Conservation (phyloP, 768 basidiomycete genomes). For the Tephrocybe sp. region DNA sequence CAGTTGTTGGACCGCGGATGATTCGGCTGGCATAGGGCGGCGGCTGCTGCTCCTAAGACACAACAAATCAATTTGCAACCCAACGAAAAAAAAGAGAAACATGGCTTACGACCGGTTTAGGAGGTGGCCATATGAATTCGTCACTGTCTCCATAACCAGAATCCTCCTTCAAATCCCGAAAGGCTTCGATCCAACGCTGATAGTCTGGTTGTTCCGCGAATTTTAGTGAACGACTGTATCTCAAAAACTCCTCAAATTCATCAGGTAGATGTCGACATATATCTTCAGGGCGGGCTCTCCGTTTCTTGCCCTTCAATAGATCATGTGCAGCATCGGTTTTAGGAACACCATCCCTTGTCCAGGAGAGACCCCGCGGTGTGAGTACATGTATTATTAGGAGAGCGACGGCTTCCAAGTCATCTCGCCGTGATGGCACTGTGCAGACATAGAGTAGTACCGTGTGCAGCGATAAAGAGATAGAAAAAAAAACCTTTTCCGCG, state of each 20-base stretch:
- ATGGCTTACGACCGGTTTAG: constrained; percentile 29
- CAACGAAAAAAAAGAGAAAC: not conserved
- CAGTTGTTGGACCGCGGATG: constrained; percentile 28
- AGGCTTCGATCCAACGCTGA: constrained; percentile 58
- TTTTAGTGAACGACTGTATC: constrained; percentile 65
- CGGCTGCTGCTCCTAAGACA: constrained; percentile 11
- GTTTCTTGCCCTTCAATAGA: constrained; percentile 63
- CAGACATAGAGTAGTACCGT: constrained; percentile 6
- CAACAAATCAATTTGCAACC: not conserved
- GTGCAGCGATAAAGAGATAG: constrained; percentile 1
- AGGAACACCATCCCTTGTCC: constrained; percentile 81
- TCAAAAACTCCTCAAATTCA: constrained; percentile 74
- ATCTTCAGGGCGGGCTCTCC: constrained; percentile 55
- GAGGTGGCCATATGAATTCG: constrained; percentile 73
- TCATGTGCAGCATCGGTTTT: constrained; percentile 64
- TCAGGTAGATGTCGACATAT: constrained; percentile 66
- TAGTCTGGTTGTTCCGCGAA: constrained; percentile 75
- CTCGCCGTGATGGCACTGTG: constrained; percentile 72
- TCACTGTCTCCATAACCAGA: constrained; percentile 57
- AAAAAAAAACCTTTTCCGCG: constrained; percentile 58
- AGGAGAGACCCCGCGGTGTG: constrained; percentile 70
- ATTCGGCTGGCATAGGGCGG: constrained; percentile 33
- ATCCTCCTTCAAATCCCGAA: constrained; percentile 57
- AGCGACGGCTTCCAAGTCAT: constrained; percentile 75
- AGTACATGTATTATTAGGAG: constrained; percentile 81